A percentile compares a stretch with the other conserved stretches of the same genome.
These are phyloP conservation scores for Venturia effusa DNA, from an alignment of 2,329 filamentous ascomycete genomes.

Conservation along the genomic window DNA sequence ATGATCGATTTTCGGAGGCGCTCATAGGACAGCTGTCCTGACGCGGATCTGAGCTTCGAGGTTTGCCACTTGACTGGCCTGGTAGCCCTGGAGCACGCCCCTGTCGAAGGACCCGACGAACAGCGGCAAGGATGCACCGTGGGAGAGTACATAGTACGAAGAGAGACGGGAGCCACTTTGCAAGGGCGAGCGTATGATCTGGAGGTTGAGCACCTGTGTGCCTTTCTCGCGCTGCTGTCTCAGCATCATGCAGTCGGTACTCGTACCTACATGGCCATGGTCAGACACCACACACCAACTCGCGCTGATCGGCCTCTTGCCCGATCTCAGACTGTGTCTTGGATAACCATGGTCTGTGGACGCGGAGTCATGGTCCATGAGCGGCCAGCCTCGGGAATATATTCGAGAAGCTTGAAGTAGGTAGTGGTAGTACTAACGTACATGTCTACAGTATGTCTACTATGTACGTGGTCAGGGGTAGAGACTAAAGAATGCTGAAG, in stretches of 20 bases:
- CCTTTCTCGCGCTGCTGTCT: neutral
- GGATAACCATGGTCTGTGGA: neutral
- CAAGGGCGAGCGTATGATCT: neutral
- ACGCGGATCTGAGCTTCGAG: neutral
- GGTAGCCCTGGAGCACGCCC: neutral
- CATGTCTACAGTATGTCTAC: no score
- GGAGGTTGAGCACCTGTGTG: neutral
- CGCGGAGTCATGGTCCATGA: neutral
- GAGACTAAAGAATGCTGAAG: neutral
- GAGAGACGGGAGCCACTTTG: neutral
- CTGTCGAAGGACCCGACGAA: neutral
- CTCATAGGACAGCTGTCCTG: neutral
- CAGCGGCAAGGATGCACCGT: neutral
- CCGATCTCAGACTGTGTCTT: neutral
- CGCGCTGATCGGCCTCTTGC: neutral
- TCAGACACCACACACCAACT: neutral
- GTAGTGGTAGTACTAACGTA: no score
- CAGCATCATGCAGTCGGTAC: neutral
- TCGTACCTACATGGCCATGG: neutral
- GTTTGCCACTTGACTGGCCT: neutral
- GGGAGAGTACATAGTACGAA: neutral
- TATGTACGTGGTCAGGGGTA: neutral
- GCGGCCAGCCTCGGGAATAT: neutral
- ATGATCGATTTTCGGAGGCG: neutral
- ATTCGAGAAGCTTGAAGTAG: neutral